These are phyloP conservation scores for Acanthochlamys bracteata DNA, from an alignment of 106 monocot genomes.

Conservation along the genomic window DNA sequence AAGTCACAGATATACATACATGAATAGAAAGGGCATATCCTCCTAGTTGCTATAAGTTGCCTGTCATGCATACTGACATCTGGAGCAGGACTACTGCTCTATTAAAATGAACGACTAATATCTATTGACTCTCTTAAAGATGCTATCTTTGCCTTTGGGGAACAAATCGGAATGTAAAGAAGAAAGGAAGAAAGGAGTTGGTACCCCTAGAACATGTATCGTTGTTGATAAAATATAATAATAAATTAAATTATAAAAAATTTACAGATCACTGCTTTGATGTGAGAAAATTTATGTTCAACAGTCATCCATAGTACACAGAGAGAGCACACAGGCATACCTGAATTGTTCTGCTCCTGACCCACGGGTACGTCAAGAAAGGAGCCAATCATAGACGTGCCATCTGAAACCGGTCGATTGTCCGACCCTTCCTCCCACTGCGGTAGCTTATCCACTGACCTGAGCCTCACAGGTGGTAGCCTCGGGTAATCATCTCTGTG, in stretches of 20 bases:
- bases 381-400: slow-evolving; percentile 62
- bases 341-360: slow-evolving; percentile 68
- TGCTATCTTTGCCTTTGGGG: not conserved
- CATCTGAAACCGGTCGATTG: slow-evolving; percentile 28
- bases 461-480: slow-evolving; percentile 71
- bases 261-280: not conserved
- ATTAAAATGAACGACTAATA: too few species aligned
- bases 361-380: slow-evolving; percentile 86
- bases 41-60: too few species aligned
- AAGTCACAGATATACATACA: too few species aligned
- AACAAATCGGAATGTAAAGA: too few species aligned
- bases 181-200: not conserved
- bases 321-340: slow-evolving; percentile 19
- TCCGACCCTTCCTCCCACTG: slow-evolving; percentile 28
- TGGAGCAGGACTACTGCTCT: too few species aligned
- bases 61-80: too few species aligned
- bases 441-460: slow-evolving; percentile 71
- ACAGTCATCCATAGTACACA: not conserved
- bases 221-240: not conserved
- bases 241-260: not conserved
- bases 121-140: not conserved
- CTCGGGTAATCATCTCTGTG: slow-evolving; percentile 78
- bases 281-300: not conserved
- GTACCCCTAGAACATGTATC: not conserved
- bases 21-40: too few species aligned